These are phyloP conservation scores for Fusarium decemcellulare DNA, from an alignment of 2,329 filamentous ascomycete species.

Conservation along the genomic window DNA sequence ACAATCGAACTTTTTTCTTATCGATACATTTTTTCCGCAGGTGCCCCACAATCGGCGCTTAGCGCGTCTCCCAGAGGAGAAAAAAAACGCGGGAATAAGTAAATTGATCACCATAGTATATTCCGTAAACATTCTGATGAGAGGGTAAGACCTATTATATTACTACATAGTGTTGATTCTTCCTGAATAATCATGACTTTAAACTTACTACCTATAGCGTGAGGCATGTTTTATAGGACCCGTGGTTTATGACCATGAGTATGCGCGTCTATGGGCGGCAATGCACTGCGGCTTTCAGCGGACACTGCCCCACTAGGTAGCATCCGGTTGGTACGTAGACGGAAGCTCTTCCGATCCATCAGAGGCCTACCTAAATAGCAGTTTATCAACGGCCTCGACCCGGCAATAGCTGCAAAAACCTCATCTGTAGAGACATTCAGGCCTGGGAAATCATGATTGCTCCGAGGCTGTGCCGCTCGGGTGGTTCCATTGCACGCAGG, in stretches of 20 bases:
- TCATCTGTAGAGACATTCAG: background rate
- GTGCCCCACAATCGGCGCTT: constrained; percentile 38
- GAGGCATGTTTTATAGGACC: too few relatives aligned
- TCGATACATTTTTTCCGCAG: constrained; percentile 35
- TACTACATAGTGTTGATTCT: too few relatives aligned
- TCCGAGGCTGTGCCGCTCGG: constrained; percentile 26
- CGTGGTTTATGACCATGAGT: too few relatives aligned
- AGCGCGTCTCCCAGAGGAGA: constrained; percentile 27
- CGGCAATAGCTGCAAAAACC: constrained; percentile 9
- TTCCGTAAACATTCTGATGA: too few relatives aligned
- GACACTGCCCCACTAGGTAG: background rate
- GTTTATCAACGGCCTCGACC: constrained; percentile 1
- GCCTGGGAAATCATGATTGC: constrained; percentile 30
- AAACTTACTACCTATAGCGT: too few relatives aligned
- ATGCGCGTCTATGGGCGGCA: constrained; percentile 2
- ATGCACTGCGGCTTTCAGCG: constrained; percentile 10
- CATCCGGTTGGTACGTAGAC: constrained; percentile 20
- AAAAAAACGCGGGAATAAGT: too few relatives aligned
- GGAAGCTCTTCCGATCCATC: constrained; percentile 20
- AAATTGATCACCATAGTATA: too few relatives aligned
- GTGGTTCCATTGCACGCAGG: constrained; percentile 21
- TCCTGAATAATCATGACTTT: too few relatives aligned
- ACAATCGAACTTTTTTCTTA: constrained; percentile 44
- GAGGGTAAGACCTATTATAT: too few relatives aligned
- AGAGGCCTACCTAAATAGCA: constrained; percentile 12